Conservation (phyloP, 1,284 basidiomycete genomes). For the Pseudozyma pruni region DNA sequence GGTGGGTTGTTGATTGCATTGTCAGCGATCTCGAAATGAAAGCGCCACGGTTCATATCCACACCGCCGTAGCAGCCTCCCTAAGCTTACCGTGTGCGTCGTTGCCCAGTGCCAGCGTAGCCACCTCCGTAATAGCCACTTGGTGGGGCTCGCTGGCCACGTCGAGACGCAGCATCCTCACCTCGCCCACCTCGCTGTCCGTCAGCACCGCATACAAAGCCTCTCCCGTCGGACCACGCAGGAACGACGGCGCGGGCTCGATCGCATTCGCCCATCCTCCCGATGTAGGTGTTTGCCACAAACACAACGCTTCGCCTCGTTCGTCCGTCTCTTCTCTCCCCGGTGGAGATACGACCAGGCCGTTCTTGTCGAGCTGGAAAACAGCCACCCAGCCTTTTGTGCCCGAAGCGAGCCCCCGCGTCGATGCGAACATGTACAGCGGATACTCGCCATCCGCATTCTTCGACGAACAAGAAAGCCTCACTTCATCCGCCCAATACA, state of each 20-base stretch:
- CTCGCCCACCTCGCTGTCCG: conserved; percentile 68
- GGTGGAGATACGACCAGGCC: conserved; percentile 50
- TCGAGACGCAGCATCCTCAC: conserved; percentile 64
- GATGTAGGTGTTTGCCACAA: conserved; percentile 67
- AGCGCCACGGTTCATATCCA: conserved; percentile 27
- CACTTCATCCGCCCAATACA: conserved; percentile 69
- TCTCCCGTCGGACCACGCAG: conserved; percentile 27
- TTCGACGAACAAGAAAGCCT: conserved; percentile 61
- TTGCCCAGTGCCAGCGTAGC: conserved; percentile 52
- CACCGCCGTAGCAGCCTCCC: conserved; percentile 49
- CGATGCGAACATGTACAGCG: conserved; percentile 67
- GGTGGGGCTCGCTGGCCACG: conserved; percentile 7
- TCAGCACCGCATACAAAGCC: conserved; percentile 65
- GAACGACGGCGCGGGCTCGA: conserved; percentile 65
- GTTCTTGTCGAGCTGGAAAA: conserved; percentile 60
- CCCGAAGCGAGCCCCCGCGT: conserved; percentile 65
- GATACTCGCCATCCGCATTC: conserved; percentile 9
- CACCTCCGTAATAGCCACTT: conserved; percentile 52
- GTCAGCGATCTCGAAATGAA: neutral
- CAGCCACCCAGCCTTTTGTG: conserved; percentile 67
- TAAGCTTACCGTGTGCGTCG: conserved; percentile 15
- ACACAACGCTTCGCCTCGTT: conserved; percentile 30
- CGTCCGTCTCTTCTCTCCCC: conserved; percentile 3
- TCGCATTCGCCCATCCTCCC: conserved; percentile 70
- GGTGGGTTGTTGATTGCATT: too few relatives aligned